phyloP scores from a whole-genome alignment of 1,139 yeast species.

The Candida anutae region DNA sequence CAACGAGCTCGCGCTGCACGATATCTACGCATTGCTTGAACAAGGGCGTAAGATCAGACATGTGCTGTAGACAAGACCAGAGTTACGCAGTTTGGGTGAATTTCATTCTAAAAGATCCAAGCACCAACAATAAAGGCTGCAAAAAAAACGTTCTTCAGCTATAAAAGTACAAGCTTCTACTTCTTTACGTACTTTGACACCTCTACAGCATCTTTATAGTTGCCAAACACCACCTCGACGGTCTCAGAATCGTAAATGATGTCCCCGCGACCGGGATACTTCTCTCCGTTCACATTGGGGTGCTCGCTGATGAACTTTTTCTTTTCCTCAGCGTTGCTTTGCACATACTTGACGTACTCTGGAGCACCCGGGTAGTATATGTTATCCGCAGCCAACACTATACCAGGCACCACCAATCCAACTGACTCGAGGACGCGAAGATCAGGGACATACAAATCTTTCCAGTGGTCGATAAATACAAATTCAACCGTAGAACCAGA shows the following conservation, averaged over 20 bases:
- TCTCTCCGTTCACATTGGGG: conserved; percentile 20
- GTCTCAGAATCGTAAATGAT: conserved; percentile 30
- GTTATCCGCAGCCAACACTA: conserved; percentile 36
- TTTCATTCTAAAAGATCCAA: too few relatives aligned
- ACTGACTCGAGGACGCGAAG: conserved; percentile 34
- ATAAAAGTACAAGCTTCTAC: conserved; percentile 1
- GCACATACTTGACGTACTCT: conserved; percentile 33
- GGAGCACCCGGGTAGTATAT: conserved; percentile 29
- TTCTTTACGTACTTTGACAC: conserved; percentile 12
- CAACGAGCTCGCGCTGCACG: conserved; percentile 23
- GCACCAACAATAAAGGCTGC: too few relatives aligned
- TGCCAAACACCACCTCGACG: conserved; percentile 5
- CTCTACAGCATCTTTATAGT: conserved; percentile 21
- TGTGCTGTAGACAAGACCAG: conserved; percentile 8
- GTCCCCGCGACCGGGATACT: conserved; percentile 36
- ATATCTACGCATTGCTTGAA: conserved; percentile 44
- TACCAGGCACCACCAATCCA: conserved; percentile 32
- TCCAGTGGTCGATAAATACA: conserved; percentile 36
- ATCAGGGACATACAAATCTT: conserved; percentile 33
- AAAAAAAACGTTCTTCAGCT: too few relatives aligned
- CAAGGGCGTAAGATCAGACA: conserved; percentile 48
- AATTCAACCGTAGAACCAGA: conserved; percentile 20
- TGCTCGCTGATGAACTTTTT: conserved; percentile 17
- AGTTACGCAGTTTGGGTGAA: background rate
- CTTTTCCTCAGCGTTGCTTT: conserved; percentile 30